These are phyloP conservation scores for Capsicum chinense DNA, from an alignment of 257 asterid species.

Conservation along the genomic window DNA sequence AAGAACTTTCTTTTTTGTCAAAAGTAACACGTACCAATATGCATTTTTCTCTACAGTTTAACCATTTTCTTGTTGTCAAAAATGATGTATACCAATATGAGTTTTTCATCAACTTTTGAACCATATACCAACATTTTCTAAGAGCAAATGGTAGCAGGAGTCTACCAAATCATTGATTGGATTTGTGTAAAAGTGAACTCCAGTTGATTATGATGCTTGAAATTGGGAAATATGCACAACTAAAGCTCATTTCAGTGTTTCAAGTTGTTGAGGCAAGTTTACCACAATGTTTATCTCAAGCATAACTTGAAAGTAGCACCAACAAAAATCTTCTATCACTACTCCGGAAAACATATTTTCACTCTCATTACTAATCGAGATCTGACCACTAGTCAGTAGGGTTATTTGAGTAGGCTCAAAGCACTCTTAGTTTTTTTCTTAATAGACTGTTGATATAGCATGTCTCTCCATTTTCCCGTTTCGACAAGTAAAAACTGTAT, in stretches of 20 bases:
- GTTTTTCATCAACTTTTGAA: neutral
- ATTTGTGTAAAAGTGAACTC: neutral
- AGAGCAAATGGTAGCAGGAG: neutral
- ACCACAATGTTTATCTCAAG: neutral
- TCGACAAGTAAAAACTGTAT: neutral
- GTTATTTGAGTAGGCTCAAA: conserved; percentile 15
- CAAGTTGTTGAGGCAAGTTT: conserved; percentile 17
- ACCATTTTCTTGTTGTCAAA: neutral
- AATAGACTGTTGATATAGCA: neutral
- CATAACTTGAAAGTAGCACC: conserved; percentile 15
- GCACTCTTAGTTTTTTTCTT: neutral
- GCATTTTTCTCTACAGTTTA: neutral
- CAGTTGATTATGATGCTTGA: conserved; percentile 22
- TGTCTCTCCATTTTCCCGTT: neutral
- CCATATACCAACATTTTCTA: neutral
- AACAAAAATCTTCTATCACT: neutral
- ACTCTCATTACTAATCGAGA: neutral
- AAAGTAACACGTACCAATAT: neutral
- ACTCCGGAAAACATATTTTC: neutral
- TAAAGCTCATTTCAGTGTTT: neutral
- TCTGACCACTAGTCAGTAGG: conserved; percentile 13
- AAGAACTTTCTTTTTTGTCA: neutral
- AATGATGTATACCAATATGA: neutral
- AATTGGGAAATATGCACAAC: neutral
- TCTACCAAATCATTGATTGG: neutral